A percentile compares a stretch with the other conserved stretches of the same genome.
These are phyloP conservation scores for Barnettozyma sp. DNA, from an alignment of 805 yeast species.

Conservation along the genomic window DNA sequence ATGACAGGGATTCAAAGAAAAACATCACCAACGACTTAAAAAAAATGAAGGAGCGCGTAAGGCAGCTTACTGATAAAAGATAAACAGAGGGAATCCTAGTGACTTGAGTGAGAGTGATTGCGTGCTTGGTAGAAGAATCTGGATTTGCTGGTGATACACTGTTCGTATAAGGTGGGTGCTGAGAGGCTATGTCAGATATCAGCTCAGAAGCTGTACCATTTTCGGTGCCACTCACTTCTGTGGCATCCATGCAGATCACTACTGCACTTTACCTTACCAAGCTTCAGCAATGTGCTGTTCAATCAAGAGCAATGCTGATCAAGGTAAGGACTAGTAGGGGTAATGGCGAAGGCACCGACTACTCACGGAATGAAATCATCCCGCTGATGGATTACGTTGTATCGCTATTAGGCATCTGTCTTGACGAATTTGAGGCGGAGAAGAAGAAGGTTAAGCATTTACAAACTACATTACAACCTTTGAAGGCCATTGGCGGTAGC, in stretches of 20 bases:
- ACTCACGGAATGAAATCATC: slow-evolving; percentile 3
- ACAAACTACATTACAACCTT: neutral
- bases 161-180: neutral
- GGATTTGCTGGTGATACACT: no score
- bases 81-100: no score
- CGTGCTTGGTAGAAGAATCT: no score
- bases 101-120: no score
- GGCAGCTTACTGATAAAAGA: no score
- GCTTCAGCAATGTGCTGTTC: slow-evolving; percentile 31
- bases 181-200: neutral
- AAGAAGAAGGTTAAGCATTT: slow-evolving; percentile 10
- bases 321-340: slow-evolving; percentile 10
- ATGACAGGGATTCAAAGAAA: no score
- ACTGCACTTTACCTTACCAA: slow-evolving; percentile 49
- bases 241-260: slow-evolving; percentile 35
- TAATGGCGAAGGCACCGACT: no score
- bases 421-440: slow-evolving; percentile 12
- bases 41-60: no score
- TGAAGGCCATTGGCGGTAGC: slow-evolving; percentile 3
- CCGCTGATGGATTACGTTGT: slow-evolving; percentile 17
- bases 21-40: no score
- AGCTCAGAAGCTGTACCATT: neutral
- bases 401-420: slow-evolving; percentile 14
- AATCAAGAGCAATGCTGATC: slow-evolving; percentile 23
- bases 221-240: slow-evolving; percentile 2